Conservation (phyloP, 306 rosid species). For the Crotalaria pallida region DNA sequence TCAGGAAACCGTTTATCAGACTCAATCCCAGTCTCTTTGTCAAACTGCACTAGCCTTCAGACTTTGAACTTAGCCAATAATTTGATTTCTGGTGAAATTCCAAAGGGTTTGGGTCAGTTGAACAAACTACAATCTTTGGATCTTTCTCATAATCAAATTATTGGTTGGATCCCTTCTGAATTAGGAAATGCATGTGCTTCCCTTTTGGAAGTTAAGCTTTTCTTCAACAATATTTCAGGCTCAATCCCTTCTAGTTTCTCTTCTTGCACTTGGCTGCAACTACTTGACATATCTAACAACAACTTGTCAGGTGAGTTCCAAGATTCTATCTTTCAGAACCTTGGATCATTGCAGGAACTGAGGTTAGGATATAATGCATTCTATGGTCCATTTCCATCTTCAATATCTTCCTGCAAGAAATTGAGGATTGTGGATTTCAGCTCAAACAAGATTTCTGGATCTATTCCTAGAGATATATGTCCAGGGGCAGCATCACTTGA, state of each 20-base stretch:
- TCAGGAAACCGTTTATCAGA: slow-evolving; percentile 62
- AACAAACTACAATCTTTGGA: slow-evolving; percentile 58
- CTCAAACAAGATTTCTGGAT: slow-evolving; percentile 74
- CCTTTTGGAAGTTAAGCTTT: slow-evolving; percentile 64
- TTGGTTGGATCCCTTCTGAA: slow-evolving; percentile 87
- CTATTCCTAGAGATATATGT: slow-evolving; percentile 64
- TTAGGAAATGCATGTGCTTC: slow-evolving; percentile 61
- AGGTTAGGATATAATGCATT: slow-evolving; percentile 70
- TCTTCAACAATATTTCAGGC: slow-evolving; percentile 76
- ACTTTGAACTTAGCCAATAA: slow-evolving; percentile 50
- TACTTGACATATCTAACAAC: slow-evolving; percentile 79
- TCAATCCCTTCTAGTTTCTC: slow-evolving; percentile 59
- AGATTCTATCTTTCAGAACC: slow-evolving; percentile 53
- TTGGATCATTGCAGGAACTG: slow-evolving; percentile 62
- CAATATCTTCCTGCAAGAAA: slow-evolving; percentile 71
- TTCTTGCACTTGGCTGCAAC: slow-evolving; percentile 63
- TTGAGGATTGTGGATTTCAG: slow-evolving; percentile 74
- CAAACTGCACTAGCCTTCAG: slow-evolving; percentile 71
- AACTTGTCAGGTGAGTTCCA: slow-evolving; percentile 75
- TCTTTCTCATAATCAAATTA: slow-evolving; percentile 73
- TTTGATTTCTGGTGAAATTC: slow-evolving; percentile 63
- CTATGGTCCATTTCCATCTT: slow-evolving; percentile 67
- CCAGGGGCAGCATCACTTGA: slow-evolving; percentile 83
- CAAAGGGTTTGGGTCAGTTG: slow-evolving; percentile 62
- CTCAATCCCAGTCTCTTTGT: slow-evolving; percentile 57